Percentiles rank a stretch among this genome's conserved stretches.
These are phyloP conservation scores for Pterula multifida DNA, from an alignment of 1,284 basidiomycete genomes.

Conservation along the genomic window DNA sequence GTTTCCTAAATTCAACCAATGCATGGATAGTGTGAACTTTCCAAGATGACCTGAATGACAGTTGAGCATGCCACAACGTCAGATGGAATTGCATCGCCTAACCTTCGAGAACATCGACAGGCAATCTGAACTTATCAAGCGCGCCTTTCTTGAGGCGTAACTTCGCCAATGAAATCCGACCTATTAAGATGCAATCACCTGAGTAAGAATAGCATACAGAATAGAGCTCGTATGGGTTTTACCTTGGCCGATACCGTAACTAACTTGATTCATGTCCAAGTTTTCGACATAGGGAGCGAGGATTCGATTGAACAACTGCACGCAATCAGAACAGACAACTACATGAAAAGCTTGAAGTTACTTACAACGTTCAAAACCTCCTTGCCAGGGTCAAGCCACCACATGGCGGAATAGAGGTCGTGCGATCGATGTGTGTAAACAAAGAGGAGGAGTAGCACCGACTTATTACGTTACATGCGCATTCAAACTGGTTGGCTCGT, in stretches of 20 bases:
- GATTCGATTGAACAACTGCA: slow-evolving; percentile 64
- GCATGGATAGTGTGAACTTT: slow-evolving; percentile 85
- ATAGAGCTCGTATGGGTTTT: slow-evolving; percentile 5
- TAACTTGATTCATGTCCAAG: slow-evolving; percentile 89
- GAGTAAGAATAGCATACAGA: neutral
- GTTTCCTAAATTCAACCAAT: slow-evolving; percentile 91
- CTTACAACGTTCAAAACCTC: slow-evolving; percentile 64
- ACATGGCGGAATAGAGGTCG: slow-evolving; percentile 31
- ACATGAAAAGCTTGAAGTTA: slow-evolving; percentile 11
- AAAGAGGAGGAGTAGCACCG: neutral
- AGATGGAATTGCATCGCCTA: slow-evolving; percentile 7
- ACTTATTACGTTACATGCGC: neutral
- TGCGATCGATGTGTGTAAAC: neutral
- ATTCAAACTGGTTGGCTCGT: neutral
- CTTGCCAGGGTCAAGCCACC: slow-evolving; percentile 73
- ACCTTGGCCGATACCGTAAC: slow-evolving; percentile 92
- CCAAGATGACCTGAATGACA: slow-evolving; percentile 75
- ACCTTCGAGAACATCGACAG: slow-evolving; percentile 95
- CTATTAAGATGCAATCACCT: slow-evolving; percentile 27
- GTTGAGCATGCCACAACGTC: slow-evolving; percentile 4
- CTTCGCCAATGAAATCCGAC: slow-evolving; percentile 74
- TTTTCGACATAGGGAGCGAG: slow-evolving; percentile 96
- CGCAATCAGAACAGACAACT: neutral
- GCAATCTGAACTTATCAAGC: slow-evolving; percentile 92
- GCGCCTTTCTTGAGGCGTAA: slow-evolving; percentile 89